These are phyloP conservation scores for Zizania palustris DNA, from an alignment of 202 grass and related monocot species.

Conservation along the genomic window DNA sequence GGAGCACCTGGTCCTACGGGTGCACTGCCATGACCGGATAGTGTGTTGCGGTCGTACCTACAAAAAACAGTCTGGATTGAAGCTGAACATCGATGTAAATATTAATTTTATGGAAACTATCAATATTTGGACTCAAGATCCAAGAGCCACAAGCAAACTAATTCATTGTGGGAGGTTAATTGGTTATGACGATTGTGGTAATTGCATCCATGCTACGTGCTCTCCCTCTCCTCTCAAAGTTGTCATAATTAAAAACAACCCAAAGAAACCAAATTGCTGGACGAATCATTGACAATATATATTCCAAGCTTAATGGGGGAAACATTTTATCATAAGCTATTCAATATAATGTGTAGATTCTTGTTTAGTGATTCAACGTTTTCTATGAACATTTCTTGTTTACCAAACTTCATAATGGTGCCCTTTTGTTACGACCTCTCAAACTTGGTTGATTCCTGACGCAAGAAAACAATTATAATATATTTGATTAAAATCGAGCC, in stretches of 20 bases:
- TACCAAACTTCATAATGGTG: neutral
- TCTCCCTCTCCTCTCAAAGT: neutral
- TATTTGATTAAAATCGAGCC: neutral
- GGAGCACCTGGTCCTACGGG: too few species aligned
- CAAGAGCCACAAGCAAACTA: neutral
- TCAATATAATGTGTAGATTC: neutral
- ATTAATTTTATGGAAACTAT: neutral
- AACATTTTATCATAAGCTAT: neutral
- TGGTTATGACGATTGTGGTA: neutral
- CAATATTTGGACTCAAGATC: neutral
- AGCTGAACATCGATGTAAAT: neutral
- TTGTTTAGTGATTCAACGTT: neutral
- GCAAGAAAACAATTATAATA: too few species aligned
- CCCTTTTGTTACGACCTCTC: constrained; percentile 51
- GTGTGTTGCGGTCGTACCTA: too few species aligned
- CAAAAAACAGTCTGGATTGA: neutral
- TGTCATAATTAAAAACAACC: neutral
- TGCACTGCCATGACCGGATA: too few species aligned
- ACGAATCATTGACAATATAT: neutral
- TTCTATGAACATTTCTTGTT: neutral
- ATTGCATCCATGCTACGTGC: neutral
- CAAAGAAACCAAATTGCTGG: neutral
- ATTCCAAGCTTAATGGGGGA: neutral
- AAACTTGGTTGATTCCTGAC: constrained; percentile 42
- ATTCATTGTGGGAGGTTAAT: too few species aligned